Conservation (phyloP, 1,139 yeast species). For the Geotrichum phurueaensis region DNA sequence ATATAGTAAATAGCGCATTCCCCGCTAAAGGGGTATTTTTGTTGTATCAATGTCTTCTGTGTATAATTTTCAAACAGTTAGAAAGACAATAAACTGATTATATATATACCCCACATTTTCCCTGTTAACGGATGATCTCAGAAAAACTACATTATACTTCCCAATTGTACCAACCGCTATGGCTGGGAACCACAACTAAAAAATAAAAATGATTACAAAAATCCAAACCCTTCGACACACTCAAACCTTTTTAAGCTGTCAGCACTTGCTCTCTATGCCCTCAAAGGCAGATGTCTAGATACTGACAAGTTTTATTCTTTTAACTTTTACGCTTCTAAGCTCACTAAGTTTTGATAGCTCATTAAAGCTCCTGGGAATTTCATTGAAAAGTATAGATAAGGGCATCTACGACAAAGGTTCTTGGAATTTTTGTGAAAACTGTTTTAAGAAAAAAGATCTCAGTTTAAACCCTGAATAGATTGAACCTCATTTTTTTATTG, state of each 20-base stretch:
- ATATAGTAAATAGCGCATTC: too few relatives aligned
- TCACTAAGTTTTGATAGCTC: constrained; percentile 52
- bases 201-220: constrained; percentile 24
- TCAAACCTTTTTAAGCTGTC: constrained; percentile 20
- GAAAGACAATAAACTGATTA: too few relatives aligned
- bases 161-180: constrained; percentile 56
- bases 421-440: constrained; percentile 37
- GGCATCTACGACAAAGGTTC: constrained; percentile 51
- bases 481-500: constrained; percentile 44
- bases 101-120: constrained; percentile 47
- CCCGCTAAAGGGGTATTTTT: too few relatives aligned
- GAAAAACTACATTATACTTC: constrained; percentile 45
- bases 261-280: constrained; percentile 34
- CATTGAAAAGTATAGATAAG: constrained; percentile 44
- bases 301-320: constrained; percentile 45
- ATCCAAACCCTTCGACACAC: constrained; percentile 24
- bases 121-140: constrained; percentile 51
- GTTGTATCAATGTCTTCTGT: too few relatives aligned
- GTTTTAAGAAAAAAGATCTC: constrained; percentile 38
- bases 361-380: constrained; percentile 49
- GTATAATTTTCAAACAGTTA: too few relatives aligned
- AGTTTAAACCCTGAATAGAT: constrained; percentile 44
- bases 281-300: constrained; percentile 34
- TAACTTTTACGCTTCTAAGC: constrained; percentile 42
- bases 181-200: constrained; percentile 43